A percentile compares a stretch with the other conserved stretches of the same genome.
These are phyloP conservation scores for Annona cherimola DNA, from an alignment of 164 flowering plant genomes.

Conservation along the genomic window DNA sequence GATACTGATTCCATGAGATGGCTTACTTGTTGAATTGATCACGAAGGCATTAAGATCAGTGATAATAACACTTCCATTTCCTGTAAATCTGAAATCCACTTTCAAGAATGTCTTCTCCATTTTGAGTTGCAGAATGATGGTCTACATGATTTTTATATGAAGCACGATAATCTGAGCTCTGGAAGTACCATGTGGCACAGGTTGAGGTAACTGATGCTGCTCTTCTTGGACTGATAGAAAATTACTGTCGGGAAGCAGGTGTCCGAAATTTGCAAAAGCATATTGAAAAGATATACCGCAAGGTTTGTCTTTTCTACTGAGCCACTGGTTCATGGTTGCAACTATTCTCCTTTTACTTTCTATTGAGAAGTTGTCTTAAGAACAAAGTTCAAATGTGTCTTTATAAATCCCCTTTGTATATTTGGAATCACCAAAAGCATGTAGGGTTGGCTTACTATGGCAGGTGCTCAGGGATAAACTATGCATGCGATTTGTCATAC, in stretches of 20 bases:
- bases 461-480: no score
- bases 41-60: no score
- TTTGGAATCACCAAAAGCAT: no score
- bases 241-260: constrained; percentile 94
- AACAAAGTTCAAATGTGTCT: no score
- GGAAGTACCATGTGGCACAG: constrained; percentile 28
- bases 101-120: not conserved
- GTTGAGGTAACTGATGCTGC: constrained; percentile 95
- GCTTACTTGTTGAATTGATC: not conserved
- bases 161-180: not conserved
- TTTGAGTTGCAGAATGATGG: not conserved
- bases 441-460: no score
- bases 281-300: constrained; percentile 96
- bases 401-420: no score
- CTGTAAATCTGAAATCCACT: not conserved
- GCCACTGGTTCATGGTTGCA: not conserved
- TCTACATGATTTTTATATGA: not conserved
- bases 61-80: no score
- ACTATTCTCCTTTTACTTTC: no score
- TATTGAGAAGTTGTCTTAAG: no score
- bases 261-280: constrained; percentile 95
- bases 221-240: constrained; percentile 79
- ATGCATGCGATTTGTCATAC: no score
- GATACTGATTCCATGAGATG: not conserved
- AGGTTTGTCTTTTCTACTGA: constrained; percentile 39